Conservation (phyloP, 2,329 filamentous ascomycete species). For the Botrytis sinoallii region DNA sequence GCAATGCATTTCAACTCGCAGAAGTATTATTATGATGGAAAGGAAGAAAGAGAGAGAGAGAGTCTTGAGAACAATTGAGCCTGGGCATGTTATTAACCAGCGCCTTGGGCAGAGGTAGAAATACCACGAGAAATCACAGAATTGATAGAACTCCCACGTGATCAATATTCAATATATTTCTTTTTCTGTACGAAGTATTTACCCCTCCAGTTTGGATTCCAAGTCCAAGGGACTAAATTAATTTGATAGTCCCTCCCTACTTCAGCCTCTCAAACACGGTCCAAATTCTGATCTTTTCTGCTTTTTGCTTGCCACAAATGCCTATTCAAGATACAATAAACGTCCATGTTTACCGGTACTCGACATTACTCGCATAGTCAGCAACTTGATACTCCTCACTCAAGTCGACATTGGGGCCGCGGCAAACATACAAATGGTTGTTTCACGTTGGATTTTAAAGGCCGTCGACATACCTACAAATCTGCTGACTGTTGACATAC, state of each 20-base stretch:
- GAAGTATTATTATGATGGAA: neutral
- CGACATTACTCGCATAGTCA: neutral
- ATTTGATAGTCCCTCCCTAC: neutral
- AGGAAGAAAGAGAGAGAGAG: neutral
- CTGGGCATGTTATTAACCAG: neutral
- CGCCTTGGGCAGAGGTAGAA: neutral
- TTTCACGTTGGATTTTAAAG: neutral
- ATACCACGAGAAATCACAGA: neutral
- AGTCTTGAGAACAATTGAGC: too few species aligned
- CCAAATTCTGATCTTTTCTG: neutral
- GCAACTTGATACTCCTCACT: neutral
- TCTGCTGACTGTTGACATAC: neutral
- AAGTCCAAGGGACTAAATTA: neutral
- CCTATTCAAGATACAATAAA: neutral
- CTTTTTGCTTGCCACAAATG: neutral
- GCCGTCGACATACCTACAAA: neutral
- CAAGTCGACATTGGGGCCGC: neutral
- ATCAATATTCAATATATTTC: neutral
- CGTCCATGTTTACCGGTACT: neutral
- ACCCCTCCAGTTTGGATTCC: neutral
- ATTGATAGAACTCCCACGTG: neutral
- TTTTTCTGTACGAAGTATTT: neutral
- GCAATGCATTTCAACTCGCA: neutral
- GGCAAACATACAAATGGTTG: neutral
- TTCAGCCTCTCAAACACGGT: neutral